Evolutionary conservation across 1,139 yeast species (phyloP).

Genomic region (Candida sp.): DNA sequence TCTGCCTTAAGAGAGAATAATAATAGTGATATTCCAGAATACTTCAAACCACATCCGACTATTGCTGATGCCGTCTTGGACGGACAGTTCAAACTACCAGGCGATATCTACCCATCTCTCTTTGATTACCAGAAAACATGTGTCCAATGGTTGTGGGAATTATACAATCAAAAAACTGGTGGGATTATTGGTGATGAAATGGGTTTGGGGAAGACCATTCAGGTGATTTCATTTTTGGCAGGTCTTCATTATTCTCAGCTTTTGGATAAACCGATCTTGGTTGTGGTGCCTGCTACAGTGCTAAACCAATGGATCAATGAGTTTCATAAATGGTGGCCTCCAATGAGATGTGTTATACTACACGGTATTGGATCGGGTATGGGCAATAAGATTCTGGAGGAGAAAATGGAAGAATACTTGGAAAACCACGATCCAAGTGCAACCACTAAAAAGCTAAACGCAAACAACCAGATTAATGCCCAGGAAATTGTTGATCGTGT

Average conservation of each 20-base stretch:
- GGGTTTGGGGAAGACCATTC: constrained; percentile 97
- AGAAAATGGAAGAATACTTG: constrained; percentile 45
- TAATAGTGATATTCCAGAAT: constrained; percentile 43
- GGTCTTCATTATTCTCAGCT: constrained; percentile 82
- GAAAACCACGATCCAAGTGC: constrained; percentile 47
- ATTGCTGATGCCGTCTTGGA: constrained; percentile 73
- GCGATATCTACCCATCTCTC: constrained; percentile 81
- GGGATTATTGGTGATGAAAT: constrained; percentile 97
- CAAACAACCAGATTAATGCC: constrained; percentile 38
- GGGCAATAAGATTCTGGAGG: constrained; percentile 47
- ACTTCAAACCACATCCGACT: constrained; percentile 75
- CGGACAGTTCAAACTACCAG: constrained; percentile 73
- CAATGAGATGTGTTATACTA: constrained; percentile 77
- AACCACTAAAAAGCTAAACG: constrained; percentile 22
- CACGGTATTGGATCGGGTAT: constrained; percentile 95
- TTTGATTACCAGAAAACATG: constrained; percentile 96
- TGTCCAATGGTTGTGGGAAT: constrained; percentile 78
- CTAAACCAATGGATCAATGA: constrained; percentile 96
- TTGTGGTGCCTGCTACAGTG: constrained; percentile 97
- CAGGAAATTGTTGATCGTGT: constrained; percentile 48
- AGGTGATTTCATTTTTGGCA: constrained; percentile 84
- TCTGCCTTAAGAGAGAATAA: constrained; percentile 22
- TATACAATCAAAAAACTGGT: constrained; percentile 82
- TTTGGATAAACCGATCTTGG: constrained; percentile 71
- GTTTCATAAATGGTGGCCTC: constrained; percentile 98